These are phyloP conservation scores for Venturia nashicola DNA, from an alignment of 2,329 filamentous ascomycete genomes.

Conservation along the genomic window DNA sequence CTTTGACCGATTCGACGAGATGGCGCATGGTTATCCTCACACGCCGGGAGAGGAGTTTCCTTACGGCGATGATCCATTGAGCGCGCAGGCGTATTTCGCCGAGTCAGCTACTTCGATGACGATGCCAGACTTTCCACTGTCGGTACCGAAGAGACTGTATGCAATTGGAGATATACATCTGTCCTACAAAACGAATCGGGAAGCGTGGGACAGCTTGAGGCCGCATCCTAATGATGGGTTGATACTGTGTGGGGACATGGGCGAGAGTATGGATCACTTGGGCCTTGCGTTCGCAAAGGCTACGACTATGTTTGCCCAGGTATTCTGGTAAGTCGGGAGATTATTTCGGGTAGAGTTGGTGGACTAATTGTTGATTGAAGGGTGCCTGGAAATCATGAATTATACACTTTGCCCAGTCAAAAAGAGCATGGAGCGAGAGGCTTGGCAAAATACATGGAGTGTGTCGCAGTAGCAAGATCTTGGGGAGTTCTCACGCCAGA, in stretches of 20 bases:
- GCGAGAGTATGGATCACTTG: constrained; percentile 23
- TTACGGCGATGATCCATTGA: constrained; percentile 6
- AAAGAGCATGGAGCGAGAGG: constrained; percentile 27
- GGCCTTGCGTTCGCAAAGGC: constrained; percentile 25
- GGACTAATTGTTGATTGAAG: constrained; percentile 29
- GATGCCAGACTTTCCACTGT: background rate
- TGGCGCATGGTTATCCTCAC: background rate
- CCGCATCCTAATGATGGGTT: constrained; percentile 30
- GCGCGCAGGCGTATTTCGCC: constrained; percentile 1
- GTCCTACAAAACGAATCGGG: constrained; percentile 33
- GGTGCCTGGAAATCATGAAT: constrained; percentile 44
- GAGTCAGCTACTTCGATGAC: background rate
- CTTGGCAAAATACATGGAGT: constrained; percentile 42
- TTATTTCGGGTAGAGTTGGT: constrained; percentile 37
- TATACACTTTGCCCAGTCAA: constrained; percentile 38
- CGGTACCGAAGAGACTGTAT: constrained; percentile 20
- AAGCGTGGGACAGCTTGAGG: constrained; percentile 29
- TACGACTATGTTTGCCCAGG: constrained; percentile 30
- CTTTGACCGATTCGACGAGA: background rate
- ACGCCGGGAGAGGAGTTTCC: background rate
- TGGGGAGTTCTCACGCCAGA: constrained; percentile 40
- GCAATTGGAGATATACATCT: constrained; percentile 35
- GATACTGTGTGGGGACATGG: constrained; percentile 32
- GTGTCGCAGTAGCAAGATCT: constrained; percentile 38
- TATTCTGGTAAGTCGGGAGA: constrained; percentile 35